Evolutionary conservation across 768 basidiomycete genomes (phyloP), one percentile per base, ranked within the genome.

Genomic region (Auricularia auricula-judae): DNA sequence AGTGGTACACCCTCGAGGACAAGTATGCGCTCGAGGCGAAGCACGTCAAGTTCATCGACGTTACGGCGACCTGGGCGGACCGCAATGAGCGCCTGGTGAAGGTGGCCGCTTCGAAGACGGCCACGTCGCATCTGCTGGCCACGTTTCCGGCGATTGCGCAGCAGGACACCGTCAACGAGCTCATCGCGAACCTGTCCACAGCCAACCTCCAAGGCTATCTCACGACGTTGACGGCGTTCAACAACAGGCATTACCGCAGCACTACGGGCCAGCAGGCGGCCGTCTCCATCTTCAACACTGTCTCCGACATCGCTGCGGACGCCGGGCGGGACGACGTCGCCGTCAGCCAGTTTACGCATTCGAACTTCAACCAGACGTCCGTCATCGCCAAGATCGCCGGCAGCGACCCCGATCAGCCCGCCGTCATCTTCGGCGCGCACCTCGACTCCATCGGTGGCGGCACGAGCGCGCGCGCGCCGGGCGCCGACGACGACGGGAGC

Each of bases 391-490:
- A 36, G 35, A 35, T 64, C 47, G 63, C 53, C 33, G 63, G 63
- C 36, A 42, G 54, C n/a, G 58, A 64, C 36, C 54, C 63, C 16
- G 53, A n/a, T 3, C 54, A 53, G 43, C 63, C 63, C 10, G 53
- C 60, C 1, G 83, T 93, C 53, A 78, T 97, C 60, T 76, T 96
- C 63, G 87, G 87, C 64, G 91, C 86, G 2, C 94, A 96, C 72
- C 96, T 94, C 71, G 92, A 97, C 72, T 92, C 89, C 56, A 16
- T 61, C 39, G 18, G 51, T 39, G 39, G 44, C 36, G 64, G 64
- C 16, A 64, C 65, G 12, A 42, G 23, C 47, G 65, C 64, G 16
- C 36, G 33, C 59, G 63, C 63, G 5, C 63, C 65, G n/a, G 65
- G 65, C 54, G 63, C 58, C 3, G 56, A 66, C 42, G 64, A 65